Evolutionary conservation across 129 eudicot species (phyloP), one percentile per base, ranked within the genome.

Genomic region (Artemisia annua): DNA sequence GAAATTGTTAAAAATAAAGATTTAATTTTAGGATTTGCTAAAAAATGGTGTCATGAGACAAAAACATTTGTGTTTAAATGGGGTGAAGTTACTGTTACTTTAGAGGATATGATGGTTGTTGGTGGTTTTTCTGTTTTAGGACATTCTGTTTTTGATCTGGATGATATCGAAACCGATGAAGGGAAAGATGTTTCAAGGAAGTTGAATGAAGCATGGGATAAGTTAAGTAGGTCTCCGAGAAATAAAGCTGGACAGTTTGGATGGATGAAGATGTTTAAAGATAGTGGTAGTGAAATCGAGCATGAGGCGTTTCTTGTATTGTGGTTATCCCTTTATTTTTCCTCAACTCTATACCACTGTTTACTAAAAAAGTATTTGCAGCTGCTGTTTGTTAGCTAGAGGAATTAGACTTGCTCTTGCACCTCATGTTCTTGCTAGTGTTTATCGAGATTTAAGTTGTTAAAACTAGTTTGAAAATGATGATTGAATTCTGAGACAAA

Each of bases 21-120:
- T 11, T 49, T 61, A 32, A 18, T 85, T 7, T 15, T 85, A 4
- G 83, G 83, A 28, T 69, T 85, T 53, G 75, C 80, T 0, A 75
- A 76, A 39, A 79, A 69, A 46, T 85, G 90, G 90, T 72, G 83
- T 48, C 48, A 66, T 10, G 70, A 76, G 18, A 82, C 90, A 2
- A 85, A 82, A 73, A 56, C 85, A 0, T 85, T 85, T 68, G 44
- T 82, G 54, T 85, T 85, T 32, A 67, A 66, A 2, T 82, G 84
- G 85, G 90, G 87, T 5, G 90, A 85, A 60, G 80, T 83, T 3
- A 85, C 85, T 1, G 24, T 85, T 48, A 79, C 83, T 5, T 63
- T 85, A 7, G 90, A 85, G 50, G 90, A 85, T 71, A 51, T 85
- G 17, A 59, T 59, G 67, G 67, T 14, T 62, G 3, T 26, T 62